Evolutionary conservation across 805 yeast species (phyloP).

Genomic region (Metschnikowia koreensis): DNA sequence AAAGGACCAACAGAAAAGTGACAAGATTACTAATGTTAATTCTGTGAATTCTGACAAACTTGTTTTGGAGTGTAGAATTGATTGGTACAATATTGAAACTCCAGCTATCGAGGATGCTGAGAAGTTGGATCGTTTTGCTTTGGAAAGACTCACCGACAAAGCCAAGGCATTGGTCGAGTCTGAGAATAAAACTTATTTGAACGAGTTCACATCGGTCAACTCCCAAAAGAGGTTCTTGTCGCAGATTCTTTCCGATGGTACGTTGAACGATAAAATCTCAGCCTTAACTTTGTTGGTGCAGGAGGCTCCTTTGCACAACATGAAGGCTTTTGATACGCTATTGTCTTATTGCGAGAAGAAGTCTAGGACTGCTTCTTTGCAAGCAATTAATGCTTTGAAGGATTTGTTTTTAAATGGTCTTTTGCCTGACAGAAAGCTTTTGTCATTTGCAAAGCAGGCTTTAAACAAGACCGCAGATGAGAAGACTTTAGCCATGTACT

Average conservation of each 20-base stretch:
- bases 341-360: slow-evolving; percentile 82
- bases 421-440: slow-evolving; percentile 80
- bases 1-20: slow-evolving; percentile 12
- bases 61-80: slow-evolving; percentile 57
- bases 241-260: slow-evolving; percentile 88
- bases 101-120: slow-evolving; percentile 27
- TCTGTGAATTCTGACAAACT: slow-evolving; percentile 58
- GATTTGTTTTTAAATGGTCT: slow-evolving; percentile 85
- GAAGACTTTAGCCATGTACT: slow-evolving; percentile 66
- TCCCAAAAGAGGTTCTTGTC: slow-evolving; percentile 86
- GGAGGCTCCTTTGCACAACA: slow-evolving; percentile 90
- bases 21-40: slow-evolving; percentile 37
- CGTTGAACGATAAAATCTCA: slow-evolving; percentile 90
- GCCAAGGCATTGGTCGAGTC: slow-evolving; percentile 64
- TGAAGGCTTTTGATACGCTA: slow-evolving; percentile 78
- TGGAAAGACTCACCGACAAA: slow-evolving; percentile 59
- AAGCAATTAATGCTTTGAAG: slow-evolving; percentile 83
- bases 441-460: slow-evolving; percentile 73
- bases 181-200: slow-evolving; percentile 70
- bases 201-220: slow-evolving; percentile 69
- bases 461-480: slow-evolving; percentile 39
- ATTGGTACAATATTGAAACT: slow-evolving; percentile 70
- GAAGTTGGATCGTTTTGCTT: slow-evolving; percentile 50
- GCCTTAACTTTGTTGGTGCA: slow-evolving; percentile 90
- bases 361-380: slow-evolving; percentile 88